These are phyloP conservation scores for Cicer arietinum DNA, from an alignment of 306 rosid species.

Conservation along the genomic window DNA sequence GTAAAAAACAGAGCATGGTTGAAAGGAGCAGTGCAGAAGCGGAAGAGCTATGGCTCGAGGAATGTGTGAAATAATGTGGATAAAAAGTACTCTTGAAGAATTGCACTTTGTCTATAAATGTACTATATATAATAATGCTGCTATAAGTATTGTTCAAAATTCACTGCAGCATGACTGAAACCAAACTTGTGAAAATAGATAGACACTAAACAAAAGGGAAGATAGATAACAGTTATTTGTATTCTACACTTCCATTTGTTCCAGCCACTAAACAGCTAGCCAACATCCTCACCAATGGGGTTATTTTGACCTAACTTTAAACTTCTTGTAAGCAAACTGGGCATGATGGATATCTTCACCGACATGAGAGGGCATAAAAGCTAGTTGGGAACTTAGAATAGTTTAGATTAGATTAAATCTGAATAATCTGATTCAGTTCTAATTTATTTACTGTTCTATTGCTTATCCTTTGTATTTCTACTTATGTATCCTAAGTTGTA, in stretches of 20 bases:
- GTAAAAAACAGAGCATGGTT: not conserved
- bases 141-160: not conserved
- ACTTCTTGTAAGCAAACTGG: not conserved
- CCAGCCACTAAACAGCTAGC: not conserved
- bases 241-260: not conserved
- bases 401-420: not conserved
- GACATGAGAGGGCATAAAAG: too few species aligned
- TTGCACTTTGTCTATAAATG: not conserved
- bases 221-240: not conserved
- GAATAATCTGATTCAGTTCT: not conserved
- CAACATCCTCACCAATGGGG: not conserved
- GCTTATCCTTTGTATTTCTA: not conserved
- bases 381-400: not conserved
- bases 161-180: not conserved
- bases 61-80: not conserved
- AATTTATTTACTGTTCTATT: constrained; percentile 3
- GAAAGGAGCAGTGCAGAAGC: not conserved
- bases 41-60: not conserved
- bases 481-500: not conserved
- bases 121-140: not conserved
- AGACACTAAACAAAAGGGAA: not conserved
- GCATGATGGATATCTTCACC: not conserved
- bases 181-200: not conserved
- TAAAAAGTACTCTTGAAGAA: not conserved
- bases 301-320: not conserved